A percentile compares a stretch with the other conserved stretches of the same genome.
Conservation (phyloP, 208 protist genomes). For the Zelonia costaricensis region DNA sequence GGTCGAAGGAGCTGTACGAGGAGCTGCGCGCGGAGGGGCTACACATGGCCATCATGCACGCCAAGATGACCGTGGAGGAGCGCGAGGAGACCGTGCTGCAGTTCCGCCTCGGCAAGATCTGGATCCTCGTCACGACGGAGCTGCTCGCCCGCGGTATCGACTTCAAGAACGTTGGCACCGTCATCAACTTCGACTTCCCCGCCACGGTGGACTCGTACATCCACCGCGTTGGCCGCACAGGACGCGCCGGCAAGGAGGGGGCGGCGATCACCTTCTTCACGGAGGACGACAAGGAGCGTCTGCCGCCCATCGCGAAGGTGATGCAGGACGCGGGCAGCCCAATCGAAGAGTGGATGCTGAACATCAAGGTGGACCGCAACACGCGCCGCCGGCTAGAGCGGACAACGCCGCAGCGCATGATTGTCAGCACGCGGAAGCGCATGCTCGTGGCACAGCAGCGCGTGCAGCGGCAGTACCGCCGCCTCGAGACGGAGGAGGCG, state of each 20-base stretch:
- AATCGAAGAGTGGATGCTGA: constrained; percentile 96
- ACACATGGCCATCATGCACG: constrained; percentile 91
- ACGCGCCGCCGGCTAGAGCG: constrained; percentile 56
- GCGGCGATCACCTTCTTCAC: constrained; percentile 97
- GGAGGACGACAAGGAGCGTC: constrained; percentile 91
- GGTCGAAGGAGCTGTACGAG: constrained; percentile 96
- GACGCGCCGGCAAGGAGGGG: constrained; percentile 87
- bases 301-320: constrained; percentile 89
- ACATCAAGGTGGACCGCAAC: constrained; percentile 75
- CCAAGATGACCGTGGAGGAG: constrained; percentile 88
- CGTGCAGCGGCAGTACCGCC: constrained; percentile 66
- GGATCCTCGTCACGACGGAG: constrained; percentile 97
- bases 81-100: constrained; percentile 93
- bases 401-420: constrained; percentile 81
- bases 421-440: constrained; percentile 87
- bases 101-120: constrained; percentile 96
- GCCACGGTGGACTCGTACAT: constrained; percentile 95
- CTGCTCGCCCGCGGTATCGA: constrained; percentile 98
- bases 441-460: constrained; percentile 82
- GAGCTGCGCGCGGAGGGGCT: constrained; percentile 91
- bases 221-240: constrained; percentile 95
- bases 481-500: constrained; percentile 55
- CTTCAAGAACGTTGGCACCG: constrained; percentile 96
- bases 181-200: constrained; percentile 99
- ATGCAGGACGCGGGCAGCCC: constrained; percentile 92